Evolutionary conservation across 352 stramenopile genomes (phyloP).

Genomic region (Thraustochytrium striatum): DNA sequence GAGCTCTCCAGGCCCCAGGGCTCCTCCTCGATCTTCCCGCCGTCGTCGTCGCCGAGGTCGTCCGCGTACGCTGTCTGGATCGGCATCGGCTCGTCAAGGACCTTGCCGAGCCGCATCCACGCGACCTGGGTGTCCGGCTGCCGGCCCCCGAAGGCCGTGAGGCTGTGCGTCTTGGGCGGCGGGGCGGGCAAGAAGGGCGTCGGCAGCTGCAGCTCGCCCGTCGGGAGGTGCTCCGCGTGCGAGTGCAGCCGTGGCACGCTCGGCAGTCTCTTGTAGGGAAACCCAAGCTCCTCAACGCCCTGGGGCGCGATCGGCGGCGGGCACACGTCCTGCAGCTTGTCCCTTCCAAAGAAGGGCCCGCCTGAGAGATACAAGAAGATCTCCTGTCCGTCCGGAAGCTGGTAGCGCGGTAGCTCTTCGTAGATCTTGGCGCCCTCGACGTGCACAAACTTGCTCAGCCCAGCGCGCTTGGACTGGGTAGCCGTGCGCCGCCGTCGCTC

Average conservation of each 20-base stretch:
- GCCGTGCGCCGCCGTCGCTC: not conserved
- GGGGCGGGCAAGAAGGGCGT: constrained; percentile 2
- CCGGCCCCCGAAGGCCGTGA: not conserved
- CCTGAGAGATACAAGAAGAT: constrained; percentile 41
- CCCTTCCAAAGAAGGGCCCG: constrained; percentile 33
- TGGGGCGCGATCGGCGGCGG: not conserved
- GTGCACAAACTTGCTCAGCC: constrained; percentile 21
- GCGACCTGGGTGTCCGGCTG: constrained; percentile 21
- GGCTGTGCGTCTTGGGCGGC: not conserved
- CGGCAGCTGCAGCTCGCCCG: not conserved
- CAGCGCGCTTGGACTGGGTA: constrained; percentile 4
- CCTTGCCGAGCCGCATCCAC: not conserved
- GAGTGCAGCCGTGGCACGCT: not conserved
- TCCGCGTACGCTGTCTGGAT: not conserved
- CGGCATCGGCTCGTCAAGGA: constrained; percentile 15
- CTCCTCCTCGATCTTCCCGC: not conserved
- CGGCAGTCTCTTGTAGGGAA: not conserved
- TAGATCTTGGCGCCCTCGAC: constrained; percentile 6
- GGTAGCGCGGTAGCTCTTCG: not conserved
- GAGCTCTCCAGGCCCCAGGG: constrained; percentile 38
- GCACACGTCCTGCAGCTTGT: constrained; percentile 21
- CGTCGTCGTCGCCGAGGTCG: not conserved
- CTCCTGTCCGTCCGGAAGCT: constrained; percentile 8
- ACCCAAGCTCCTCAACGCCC: not conserved
- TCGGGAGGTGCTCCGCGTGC: not conserved